Evolutionary conservation across 2,329 filamentous ascomycete genomes (phyloP).

Genomic region (Fusarium chlamydosporum): DNA sequence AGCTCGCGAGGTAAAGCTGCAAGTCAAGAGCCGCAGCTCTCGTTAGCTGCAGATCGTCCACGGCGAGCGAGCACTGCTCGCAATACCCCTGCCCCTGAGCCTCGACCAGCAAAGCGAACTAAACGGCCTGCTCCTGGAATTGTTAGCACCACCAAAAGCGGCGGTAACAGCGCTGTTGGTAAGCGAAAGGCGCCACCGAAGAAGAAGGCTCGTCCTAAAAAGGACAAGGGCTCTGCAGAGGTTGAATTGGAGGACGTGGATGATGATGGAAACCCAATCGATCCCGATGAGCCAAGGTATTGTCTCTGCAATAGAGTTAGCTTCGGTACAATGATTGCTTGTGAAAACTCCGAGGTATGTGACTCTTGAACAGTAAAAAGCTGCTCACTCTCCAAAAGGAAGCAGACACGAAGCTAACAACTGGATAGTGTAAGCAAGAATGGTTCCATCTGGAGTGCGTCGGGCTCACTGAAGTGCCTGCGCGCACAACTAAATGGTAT

Average conservation of each 20-base stretch:
- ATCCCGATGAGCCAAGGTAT: slow-evolving; percentile 81
- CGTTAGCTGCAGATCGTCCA: slow-evolving; percentile 66
- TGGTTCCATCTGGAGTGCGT: slow-evolving; percentile 91
- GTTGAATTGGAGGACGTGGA: slow-evolving; percentile 72
- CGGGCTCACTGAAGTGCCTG: slow-evolving; percentile 75
- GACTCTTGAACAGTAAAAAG: slow-evolving; percentile 23
- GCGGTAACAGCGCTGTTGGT: slow-evolving; percentile 76
- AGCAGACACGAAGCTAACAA: slow-evolving; percentile 38
- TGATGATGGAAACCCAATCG: slow-evolving; percentile 77
- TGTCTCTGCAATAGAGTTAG: slow-evolving; percentile 85
- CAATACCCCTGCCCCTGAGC: slow-evolving; percentile 69
- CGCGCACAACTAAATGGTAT: slow-evolving; percentile 85
- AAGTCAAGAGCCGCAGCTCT: slow-evolving; percentile 65
- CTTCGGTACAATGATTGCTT: slow-evolving; percentile 86
- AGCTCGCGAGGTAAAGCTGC: slow-evolving; percentile 67
- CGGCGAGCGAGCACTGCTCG: slow-evolving; percentile 70
- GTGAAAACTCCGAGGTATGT: slow-evolving; percentile 82
- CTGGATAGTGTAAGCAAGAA: slow-evolving; percentile 78
- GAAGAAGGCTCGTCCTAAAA: slow-evolving; percentile 71
- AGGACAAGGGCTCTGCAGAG: slow-evolving; percentile 61
- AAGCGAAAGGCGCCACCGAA: slow-evolving; percentile 78
- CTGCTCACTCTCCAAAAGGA: slow-evolving; percentile 18
- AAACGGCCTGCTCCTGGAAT: slow-evolving; percentile 81
- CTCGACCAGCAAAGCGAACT: slow-evolving; percentile 67
- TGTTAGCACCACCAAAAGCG: slow-evolving; percentile 73